Conservation (phyloP, 352 stramenopile genomes). For the Paralagenidium karlingii region DNA sequence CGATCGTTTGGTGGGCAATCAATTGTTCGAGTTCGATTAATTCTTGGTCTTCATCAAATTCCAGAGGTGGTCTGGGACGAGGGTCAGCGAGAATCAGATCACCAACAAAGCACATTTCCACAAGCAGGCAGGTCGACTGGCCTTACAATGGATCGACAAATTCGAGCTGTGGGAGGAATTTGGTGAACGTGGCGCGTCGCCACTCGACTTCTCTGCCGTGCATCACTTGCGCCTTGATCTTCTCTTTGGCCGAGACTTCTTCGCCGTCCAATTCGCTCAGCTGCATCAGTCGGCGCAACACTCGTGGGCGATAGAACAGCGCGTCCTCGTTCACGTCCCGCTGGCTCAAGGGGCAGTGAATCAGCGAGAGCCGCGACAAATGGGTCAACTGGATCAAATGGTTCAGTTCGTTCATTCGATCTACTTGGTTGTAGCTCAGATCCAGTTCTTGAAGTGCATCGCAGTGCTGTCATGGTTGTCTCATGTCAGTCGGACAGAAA, state of each 20-base stretch:
- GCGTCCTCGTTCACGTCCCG: conserved; percentile 13
- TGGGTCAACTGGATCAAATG: conserved; percentile 23
- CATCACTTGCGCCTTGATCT: conserved; percentile 64
- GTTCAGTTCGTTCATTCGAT: conserved; percentile 52
- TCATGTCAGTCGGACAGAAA: not conserved
- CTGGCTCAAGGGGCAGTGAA: conserved; percentile 24
- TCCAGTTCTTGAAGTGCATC: conserved; percentile 35
- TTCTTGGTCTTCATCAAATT: too few species aligned
- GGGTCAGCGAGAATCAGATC: too few species aligned
- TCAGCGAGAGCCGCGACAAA: conserved; percentile 27
- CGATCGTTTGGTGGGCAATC: too few species aligned
- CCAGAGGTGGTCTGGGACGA: too few species aligned
- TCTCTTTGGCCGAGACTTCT: conserved; percentile 45
- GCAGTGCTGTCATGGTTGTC: conserved; percentile 20
- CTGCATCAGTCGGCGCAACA: conserved; percentile 44
- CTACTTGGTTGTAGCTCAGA: conserved; percentile 28
- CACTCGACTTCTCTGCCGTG: conserved; percentile 49
- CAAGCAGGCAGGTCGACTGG: too few species aligned
- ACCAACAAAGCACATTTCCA: too few species aligned
- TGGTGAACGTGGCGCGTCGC: conserved; percentile 38
- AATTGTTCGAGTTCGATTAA: too few species aligned
- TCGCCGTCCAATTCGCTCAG: conserved; percentile 37
- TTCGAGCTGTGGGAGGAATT: conserved; percentile 29
- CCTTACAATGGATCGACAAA: conserved; percentile 66
- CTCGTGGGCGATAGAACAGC: conserved; percentile 47